Base-by-base conservation (phyloP, 2,329 filamentous ascomycete genomes). In the Alternaria sp. region DNA sequence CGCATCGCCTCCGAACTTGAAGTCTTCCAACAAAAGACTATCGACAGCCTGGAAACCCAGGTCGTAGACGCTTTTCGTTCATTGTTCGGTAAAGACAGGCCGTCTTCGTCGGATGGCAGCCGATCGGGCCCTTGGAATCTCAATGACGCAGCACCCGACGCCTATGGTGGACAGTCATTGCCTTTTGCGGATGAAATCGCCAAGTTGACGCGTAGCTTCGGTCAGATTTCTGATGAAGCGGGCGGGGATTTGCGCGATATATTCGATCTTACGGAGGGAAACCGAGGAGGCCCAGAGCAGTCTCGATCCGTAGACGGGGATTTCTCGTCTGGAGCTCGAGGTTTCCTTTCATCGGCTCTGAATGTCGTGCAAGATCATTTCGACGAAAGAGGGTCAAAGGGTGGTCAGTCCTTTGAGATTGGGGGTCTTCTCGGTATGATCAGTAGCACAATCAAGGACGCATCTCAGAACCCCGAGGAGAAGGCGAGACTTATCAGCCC, bases 101-200 rank as follows among this genome's bases (percentile, higher is more conserved):
- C 59, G 5, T 45, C 52, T 43, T 70, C 68, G 1, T 64, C 66
- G 15, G 66, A 69, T 26, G 69, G 65, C 28, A 66, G 61, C 26
- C 58, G 68, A 13, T 57, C 59, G 30, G 70, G 67, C 4, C 67
- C 70, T 13, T 68, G 70, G 64, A 69, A 73, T 19, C 58, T 74
- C 17, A 75, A 72, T 26, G 69, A 76, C 55, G 57, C 69, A 26
- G 72, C 73, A 10, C 74, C 74, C 47, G 73, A 74, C 58, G 68
- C 72, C 30, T 76, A 76, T 43, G 74, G 74, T 26, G 70, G 70
- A 51, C 70, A 70, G 32, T 75, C 74, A 9, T 57, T 76, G 12
- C 74, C 74, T 6, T 76, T 76, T 47, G 74, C 74, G 8, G 69
- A 75, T 30, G 74, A 76, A 30, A 73, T 75, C 26, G 69, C 72